Evolutionary conservation across 2,329 filamentous ascomycete species (phyloP).

Genomic region (Byssochlamys sp.): DNA sequence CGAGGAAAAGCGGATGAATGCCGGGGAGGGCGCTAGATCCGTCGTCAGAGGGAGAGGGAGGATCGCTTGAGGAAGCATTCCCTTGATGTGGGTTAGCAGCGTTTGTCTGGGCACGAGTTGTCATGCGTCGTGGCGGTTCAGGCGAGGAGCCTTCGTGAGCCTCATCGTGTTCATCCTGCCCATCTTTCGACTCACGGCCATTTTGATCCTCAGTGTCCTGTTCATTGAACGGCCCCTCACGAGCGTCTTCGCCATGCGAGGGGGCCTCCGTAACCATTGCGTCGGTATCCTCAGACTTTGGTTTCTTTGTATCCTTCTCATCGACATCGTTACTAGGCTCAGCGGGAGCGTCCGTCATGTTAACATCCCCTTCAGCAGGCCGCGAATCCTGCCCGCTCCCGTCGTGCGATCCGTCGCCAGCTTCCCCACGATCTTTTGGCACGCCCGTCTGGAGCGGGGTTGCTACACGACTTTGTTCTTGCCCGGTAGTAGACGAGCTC

Average conservation of each 20-base stretch:
- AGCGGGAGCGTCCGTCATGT: conserved; percentile 23
- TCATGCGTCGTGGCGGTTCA: conserved; percentile 37
- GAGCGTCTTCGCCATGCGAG: conserved; percentile 18
- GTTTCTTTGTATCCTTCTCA: conserved; percentile 8
- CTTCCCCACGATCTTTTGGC: neutral
- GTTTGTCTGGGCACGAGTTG: conserved; percentile 36
- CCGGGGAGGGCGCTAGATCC: conserved; percentile 24
- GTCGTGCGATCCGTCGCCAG: conserved; percentile 1
- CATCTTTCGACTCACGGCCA: conserved; percentile 10
- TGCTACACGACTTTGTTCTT: conserved; percentile 9
- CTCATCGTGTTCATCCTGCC: conserved; percentile 21
- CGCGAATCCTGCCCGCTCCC: conserved; percentile 6
- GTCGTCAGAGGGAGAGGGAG: conserved; percentile 20
- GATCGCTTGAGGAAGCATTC: conserved; percentile 14
- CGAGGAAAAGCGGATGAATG: conserved; percentile 49
- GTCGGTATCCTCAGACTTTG: conserved; percentile 29
- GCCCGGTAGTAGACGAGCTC: conserved; percentile 9
- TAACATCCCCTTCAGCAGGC: conserved; percentile 17
- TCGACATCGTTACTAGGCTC: conserved; percentile 4
- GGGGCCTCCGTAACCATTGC: conserved; percentile 24
- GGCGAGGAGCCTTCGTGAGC: conserved; percentile 28
- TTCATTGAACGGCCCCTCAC: conserved; percentile 3
- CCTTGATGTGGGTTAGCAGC: conserved; percentile 20
- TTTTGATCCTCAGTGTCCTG: conserved; percentile 1
- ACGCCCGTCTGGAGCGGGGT: conserved; percentile 2